Evolutionary conservation across 495 filamentous ascomycete genomes (phyloP).

Genomic region (Terfezia boudieri): DNA sequence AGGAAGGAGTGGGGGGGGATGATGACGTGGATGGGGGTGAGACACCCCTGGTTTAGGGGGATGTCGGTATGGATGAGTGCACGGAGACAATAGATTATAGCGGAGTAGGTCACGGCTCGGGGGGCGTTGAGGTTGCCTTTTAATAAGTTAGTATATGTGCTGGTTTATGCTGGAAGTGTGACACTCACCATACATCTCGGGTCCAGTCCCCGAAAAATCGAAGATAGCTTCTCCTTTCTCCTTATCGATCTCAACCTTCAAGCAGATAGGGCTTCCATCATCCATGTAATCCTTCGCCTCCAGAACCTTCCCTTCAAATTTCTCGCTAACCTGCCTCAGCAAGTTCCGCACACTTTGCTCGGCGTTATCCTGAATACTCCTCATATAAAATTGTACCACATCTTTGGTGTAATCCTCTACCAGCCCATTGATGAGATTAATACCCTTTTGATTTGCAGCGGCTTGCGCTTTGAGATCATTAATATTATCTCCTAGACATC

Average conservation of each 20-base stretch:
- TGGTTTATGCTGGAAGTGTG: not conserved
- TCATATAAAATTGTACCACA: slow-evolving; percentile 92
- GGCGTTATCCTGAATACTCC: slow-evolving; percentile 77
- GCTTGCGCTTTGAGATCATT: slow-evolving; percentile 94
- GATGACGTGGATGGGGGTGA: slow-evolving; percentile 64
- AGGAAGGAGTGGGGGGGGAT: slow-evolving; percentile 70
- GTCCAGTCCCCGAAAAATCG: slow-evolving; percentile 77
- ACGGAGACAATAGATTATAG: slow-evolving; percentile 90
- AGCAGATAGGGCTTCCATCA: slow-evolving; percentile 66
- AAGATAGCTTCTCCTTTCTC: slow-evolving; percentile 72
- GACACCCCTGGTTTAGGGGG: slow-evolving; percentile 87
- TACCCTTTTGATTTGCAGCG: slow-evolving; percentile 88
- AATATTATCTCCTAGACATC: slow-evolving; percentile 81
- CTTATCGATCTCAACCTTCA: slow-evolving; percentile 65
- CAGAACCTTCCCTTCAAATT: slow-evolving; percentile 57
- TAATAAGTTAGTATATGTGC: not conserved
- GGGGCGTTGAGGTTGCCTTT: slow-evolving; percentile 75
- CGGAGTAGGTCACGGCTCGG: slow-evolving; percentile 77
- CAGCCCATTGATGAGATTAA: slow-evolving; percentile 62
- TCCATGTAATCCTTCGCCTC: slow-evolving; percentile 75
- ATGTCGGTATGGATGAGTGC: slow-evolving; percentile 87
- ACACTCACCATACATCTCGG: slow-evolving; percentile 57
- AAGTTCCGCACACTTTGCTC: slow-evolving; percentile 66
- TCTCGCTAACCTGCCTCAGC: slow-evolving; percentile 52
- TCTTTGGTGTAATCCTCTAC: slow-evolving; percentile 79